phyloP scores from a whole-genome alignment of 179 eudicot species.

The Drosera spatulata region DNA sequence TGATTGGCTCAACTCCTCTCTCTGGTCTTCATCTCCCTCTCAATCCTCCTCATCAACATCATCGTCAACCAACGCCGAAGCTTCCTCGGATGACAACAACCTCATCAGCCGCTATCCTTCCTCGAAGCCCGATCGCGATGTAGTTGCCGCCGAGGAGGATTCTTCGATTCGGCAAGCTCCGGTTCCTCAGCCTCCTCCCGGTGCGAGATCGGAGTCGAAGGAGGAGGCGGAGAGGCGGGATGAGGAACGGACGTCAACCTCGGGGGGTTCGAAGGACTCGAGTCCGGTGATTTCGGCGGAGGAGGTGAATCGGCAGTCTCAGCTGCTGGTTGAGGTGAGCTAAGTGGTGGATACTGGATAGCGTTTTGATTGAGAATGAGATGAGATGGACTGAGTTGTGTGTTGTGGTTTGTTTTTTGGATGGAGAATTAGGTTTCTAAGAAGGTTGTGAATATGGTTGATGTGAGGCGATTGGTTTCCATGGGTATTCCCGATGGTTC shows the following conservation, averaged over 20 bases:
- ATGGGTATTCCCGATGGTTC: constrained; percentile 89
- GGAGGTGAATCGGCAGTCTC: constrained; percentile 69
- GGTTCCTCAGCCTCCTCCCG: constrained; percentile 10
- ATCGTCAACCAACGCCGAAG: background rate
- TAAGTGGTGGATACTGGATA: background rate
- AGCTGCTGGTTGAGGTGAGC: constrained; percentile 69
- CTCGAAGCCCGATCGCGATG: constrained; percentile 5
- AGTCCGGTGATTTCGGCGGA: constrained; percentile 24
- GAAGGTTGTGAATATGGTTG: constrained; percentile 78
- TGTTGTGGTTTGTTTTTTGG: background rate
- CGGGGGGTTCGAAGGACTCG: constrained; percentile 9
- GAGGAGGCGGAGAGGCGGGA: background rate
- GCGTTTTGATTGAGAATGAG: background rate
- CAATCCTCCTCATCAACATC: too few relatives aligned
- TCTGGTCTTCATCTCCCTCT: constrained; percentile 47
- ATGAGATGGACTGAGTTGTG: background rate
- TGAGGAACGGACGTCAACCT: constrained; percentile 25
- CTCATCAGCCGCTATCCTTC: constrained; percentile 4
- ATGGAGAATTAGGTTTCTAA: constrained; percentile 45
- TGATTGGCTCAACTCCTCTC: constrained; percentile 89
- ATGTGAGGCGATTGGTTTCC: constrained; percentile 74
- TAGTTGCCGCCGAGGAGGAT: constrained; percentile 5
- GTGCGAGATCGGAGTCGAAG: background rate
- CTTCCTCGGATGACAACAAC: constrained; percentile 11
- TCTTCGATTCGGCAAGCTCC: background rate